Conservation (phyloP, 352 stramenopile species). For the Pythium rhizo-oryzae region DNA sequence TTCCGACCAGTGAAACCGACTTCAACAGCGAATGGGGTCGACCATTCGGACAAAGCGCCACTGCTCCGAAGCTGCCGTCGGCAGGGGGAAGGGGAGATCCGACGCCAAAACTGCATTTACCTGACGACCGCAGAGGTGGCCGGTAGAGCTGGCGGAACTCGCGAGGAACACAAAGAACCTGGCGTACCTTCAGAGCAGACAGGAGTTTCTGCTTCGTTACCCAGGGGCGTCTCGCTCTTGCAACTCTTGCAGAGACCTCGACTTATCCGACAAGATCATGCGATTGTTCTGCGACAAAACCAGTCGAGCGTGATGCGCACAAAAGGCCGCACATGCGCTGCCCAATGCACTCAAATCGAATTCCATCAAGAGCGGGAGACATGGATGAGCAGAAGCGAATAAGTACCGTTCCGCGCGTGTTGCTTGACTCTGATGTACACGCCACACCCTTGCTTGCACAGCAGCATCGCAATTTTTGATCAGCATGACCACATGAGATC, state of each 20-base stretch:
- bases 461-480: slow-evolving; percentile 30
- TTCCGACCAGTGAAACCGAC: slow-evolving; percentile 29
- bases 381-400: not conserved
- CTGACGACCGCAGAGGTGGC: slow-evolving; percentile 14
- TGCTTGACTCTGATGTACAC: slow-evolving; percentile 7
- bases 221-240: not conserved
- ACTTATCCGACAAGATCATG: slow-evolving; percentile 15
- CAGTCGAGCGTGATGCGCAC: not conserved
- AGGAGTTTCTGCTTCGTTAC: slow-evolving; percentile 2
- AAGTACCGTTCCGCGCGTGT: slow-evolving; percentile 15
- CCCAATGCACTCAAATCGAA: not conserved
- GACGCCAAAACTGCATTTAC: not conserved
- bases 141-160: slow-evolving; percentile 14
- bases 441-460: slow-evolving; percentile 4
- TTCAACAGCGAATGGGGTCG: slow-evolving; percentile 17
- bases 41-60: slow-evolving; percentile 19
- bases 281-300: slow-evolving; percentile 10
- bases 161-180: slow-evolving; percentile 20
- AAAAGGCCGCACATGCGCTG: not conserved
- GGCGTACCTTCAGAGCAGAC: slow-evolving; percentile 12
- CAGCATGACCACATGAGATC: not conserved
- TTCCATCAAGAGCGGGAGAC: not conserved
- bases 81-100: slow-evolving; percentile 10
- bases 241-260: slow-evolving; percentile 3
- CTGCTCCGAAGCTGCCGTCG: not conserved